These are phyloP conservation scores for Podospora pseudoanserina DNA, from an alignment of 495 filamentous ascomycete species.

Conservation along the genomic window DNA sequence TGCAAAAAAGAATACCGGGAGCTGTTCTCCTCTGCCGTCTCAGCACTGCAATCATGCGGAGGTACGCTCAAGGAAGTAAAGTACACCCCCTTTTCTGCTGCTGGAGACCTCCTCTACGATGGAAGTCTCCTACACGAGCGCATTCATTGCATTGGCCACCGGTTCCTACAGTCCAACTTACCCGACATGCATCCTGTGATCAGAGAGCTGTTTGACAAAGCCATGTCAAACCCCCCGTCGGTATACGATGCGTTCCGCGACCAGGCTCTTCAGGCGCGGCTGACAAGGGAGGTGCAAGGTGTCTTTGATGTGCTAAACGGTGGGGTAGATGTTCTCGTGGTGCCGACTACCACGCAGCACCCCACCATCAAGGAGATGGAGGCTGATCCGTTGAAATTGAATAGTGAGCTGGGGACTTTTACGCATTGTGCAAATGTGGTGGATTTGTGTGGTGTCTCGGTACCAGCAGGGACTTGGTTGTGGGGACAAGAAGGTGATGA, in stretches of 20 bases:
- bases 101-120: conserved; percentile 56
- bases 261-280: conserved; percentile 46
- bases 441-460: conserved; percentile 58
- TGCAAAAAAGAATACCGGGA: conserved; percentile 45
- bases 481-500: conserved; percentile 26
- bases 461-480: conserved; percentile 51
- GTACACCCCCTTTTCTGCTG: conserved; percentile 53
- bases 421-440: conserved; percentile 64
- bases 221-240: conserved; percentile 42
- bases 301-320: conserved; percentile 42
- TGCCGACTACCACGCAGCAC: conserved; percentile 59
- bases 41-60: conserved; percentile 43
- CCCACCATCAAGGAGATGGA: conserved; percentile 55
- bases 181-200: conserved; percentile 56
- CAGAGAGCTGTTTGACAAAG: conserved; percentile 47
- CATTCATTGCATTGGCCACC: conserved; percentile 39
- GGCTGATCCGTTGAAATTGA: conserved; percentile 52
- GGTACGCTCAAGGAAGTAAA: conserved; percentile 47
- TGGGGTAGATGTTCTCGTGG: conserved; percentile 56
- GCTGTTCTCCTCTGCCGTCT: conserved; percentile 45
- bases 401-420: conserved; percentile 56
- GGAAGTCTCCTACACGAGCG: conserved; percentile 55
- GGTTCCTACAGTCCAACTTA: conserved; percentile 30
- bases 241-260: conserved; percentile 56
- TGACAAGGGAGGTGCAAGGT: conserved; percentile 46